Evolutionary conservation across 257 asterid species (phyloP), one percentile per base, ranked within the genome.

Genomic region (Plantago ovata): DNA sequence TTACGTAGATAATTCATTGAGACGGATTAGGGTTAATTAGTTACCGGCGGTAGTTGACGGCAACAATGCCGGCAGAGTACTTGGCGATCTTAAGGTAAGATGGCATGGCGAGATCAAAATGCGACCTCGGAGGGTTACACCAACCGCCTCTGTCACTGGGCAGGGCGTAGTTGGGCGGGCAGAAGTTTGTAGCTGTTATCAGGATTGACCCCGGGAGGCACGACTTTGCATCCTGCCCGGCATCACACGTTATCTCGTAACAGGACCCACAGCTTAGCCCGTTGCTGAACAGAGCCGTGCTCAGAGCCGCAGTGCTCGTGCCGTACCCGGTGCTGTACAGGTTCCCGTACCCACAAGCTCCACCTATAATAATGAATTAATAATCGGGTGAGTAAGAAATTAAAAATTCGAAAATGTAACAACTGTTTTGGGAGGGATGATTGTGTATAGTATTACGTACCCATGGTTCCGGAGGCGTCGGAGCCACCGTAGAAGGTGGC

Each of bases 381-480:
- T n/a, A n/a, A n/a, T n/a, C n/a, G n/a, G n/a, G n/a, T n/a, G n/a
- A n/a, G n/a, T n/a, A n/a, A n/a, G n/a, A n/a, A n/a, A n/a, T n/a
- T n/a, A n/a, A n/a, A n/a, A n/a, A n/a, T n/a, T n/a, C n/a, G n/a
- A n/a, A n/a, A n/a, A n/a, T n/a, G n/a, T n/a, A n/a, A n/a, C n/a
- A n/a, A n/a, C n/a, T n/a, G n/a, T n/a, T n/a, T n/a, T n/a, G n/a
- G n/a, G n/a, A n/a, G n/a, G n/a, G n/a, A n/a, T n/a, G n/a, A n/a
- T n/a, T n/a, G n/a, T n/a, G 55, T 21, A 13, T 7, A 9, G 21
- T n/a, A 10, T n/a, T 19, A 6, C 13, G 15, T 68, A 78, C 84
- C 84, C 84, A 78, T 78, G 53, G 84, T 78, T 64, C 84, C 84
- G 52, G 84, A 78, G 69, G 83, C 83, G 66, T 74, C 83, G 61